A percentile compares a stretch with the other conserved stretches of the same genome.
phyloP scores from a whole-genome alignment of 2,329 filamentous ascomycete species.

The Fusarium sp. region DNA sequence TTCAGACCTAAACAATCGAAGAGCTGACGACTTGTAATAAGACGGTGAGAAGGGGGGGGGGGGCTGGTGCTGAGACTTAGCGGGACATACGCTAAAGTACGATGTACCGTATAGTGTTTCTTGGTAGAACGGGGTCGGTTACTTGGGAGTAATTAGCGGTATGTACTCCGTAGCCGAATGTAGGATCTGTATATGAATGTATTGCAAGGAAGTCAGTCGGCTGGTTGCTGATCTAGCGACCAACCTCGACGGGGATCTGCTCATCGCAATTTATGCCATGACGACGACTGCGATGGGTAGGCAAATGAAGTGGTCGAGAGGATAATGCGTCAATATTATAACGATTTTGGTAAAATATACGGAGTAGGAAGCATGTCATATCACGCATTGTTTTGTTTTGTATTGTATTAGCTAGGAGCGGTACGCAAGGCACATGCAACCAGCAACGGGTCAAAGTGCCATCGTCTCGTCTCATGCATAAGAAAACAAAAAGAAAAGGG shows the following conservation, averaged over 20 bases:
- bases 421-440: constrained; percentile 30
- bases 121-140: constrained; percentile 8
- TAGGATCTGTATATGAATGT: background rate
- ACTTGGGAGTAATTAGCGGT: constrained; percentile 28
- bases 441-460: constrained; percentile 14
- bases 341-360: background rate
- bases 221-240: constrained; percentile 15
- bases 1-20: constrained; percentile 8
- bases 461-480: constrained; percentile 8
- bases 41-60: constrained; percentile 30
- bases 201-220: constrained; percentile 5
- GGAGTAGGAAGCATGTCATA: background rate
- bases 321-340: constrained; percentile 21
- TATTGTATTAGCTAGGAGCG: constrained; percentile 10
- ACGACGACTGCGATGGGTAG: constrained; percentile 23
- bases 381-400: background rate
- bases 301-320: constrained; percentile 23
- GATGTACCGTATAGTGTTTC: constrained; percentile 8
- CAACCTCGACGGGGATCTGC: constrained; percentile 32
- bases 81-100: constrained; percentile 14
- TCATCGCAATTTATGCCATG: constrained; percentile 44
- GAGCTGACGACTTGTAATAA: constrained; percentile 5
- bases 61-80: constrained; percentile 8
- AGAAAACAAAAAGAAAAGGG: constrained; percentile 29
- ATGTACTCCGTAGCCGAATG: constrained; percentile 4